Evolutionary conservation across 352 stramenopile species (phyloP).

Genomic region (Phytophthora cactorum): DNA sequence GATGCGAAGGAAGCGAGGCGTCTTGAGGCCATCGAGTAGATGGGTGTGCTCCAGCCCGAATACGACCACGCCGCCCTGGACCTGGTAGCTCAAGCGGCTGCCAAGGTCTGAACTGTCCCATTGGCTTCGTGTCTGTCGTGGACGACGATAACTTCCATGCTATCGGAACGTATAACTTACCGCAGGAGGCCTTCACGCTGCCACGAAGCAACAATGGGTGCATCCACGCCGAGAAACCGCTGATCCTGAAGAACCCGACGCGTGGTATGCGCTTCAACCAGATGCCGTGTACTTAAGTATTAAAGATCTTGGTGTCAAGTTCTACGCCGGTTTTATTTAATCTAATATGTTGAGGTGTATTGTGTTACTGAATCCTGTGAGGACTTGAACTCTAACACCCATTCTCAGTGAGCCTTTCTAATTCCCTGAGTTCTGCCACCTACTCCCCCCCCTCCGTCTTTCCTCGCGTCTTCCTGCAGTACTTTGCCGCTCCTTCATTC

Average conservation of each 20-base stretch:
- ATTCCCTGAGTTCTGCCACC: too few species aligned
- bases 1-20: slow-evolving; percentile 47
- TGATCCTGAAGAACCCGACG: slow-evolving; percentile 61
- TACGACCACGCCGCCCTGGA: slow-evolving; percentile 56
- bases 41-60: slow-evolving; percentile 44
- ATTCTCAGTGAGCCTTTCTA: too few species aligned
- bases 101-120: slow-evolving; percentile 50
- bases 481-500: too few species aligned
- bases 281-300: slow-evolving; percentile 52
- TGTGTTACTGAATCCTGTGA: too few species aligned
- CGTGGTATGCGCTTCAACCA: slow-evolving; percentile 62
- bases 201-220: slow-evolving; percentile 52
- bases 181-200: slow-evolving; percentile 12
- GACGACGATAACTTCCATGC: slow-evolving; percentile 44
- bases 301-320: slow-evolving; percentile 61
- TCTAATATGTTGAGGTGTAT: too few species aligned
- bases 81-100: slow-evolving; percentile 49
- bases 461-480: too few species aligned
- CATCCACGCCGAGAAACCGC: slow-evolving; percentile 56
- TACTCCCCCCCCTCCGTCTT: too few species aligned
- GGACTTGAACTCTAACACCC: too few species aligned
- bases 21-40: slow-evolving; percentile 43
- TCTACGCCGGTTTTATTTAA: slow-evolving; percentile 64
- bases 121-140: slow-evolving; percentile 58
- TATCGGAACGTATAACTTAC: slow-evolving; percentile 45